Base-by-base conservation (phyloP, 1,284 basidiomycete species). In the Rhizopogon hawkerae region DNA sequence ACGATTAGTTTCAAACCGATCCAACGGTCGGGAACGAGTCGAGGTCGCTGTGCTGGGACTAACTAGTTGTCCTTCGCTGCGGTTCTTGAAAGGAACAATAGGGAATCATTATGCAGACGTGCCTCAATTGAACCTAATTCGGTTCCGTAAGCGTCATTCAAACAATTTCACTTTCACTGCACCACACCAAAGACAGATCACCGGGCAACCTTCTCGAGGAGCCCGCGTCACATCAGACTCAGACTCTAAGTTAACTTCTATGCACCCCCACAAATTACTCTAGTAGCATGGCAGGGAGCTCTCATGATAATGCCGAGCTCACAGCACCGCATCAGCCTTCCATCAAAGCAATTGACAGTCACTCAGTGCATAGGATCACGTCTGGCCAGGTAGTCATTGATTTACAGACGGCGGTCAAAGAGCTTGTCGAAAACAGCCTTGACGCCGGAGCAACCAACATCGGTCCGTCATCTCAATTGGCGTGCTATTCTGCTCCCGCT, bases 311-410 rank as follows among this genome's bases (percentile, higher is more conserved):
- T 3, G 31, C 31, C 13, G 16, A 10, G 13, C 5, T 21, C 2
- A 23, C 48, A 33, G 37, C 16, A 16, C 16, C 16, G 16, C 16
- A 16, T 16, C 16, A 16, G 16, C 16, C 38, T 42, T 31, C 56
- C 9, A 76, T 79, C 54, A 70, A 65, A 34, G 76, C 85, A 7
- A 92, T 97, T 55, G 91, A 95, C 59, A 68, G 68, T 2, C 67
- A 74, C 2, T 89, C 92, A 6, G 74, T 92, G 7, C 92, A 95
- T 64, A 77, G 80, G 47, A 86, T 98, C 50, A 90, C 92, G 0
- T 92, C 92, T 4, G 93, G 92, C 0, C 96, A 98, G 64, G 95
- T 98, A 29, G 88, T 98, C 0, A 77, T 95, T 26, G 93, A 98
- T 64, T 77, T 98, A 1, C 92, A 93, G 61, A 89, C 85, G 0